phyloP scores from a whole-genome alignment of 352 stramenopile genomes.

The Globisporangium paroecandrum region DNA sequence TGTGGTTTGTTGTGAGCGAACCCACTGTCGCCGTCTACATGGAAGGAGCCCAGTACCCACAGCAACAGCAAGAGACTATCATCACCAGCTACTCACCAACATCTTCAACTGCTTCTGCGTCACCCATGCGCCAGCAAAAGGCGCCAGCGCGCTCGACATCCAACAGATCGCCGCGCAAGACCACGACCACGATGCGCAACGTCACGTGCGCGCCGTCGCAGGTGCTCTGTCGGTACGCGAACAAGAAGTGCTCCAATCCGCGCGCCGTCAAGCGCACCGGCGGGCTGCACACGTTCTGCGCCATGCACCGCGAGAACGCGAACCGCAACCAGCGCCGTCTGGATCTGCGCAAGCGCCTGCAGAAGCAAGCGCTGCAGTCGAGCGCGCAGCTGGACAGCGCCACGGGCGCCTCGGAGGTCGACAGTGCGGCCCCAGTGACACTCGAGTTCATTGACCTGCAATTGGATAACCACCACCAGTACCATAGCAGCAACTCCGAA shows the following conservation, averaged over 20 bases:
- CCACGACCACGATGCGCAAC: conserved; percentile 6
- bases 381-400: background rate
- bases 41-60: conserved; percentile 5
- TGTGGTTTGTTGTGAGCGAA: conserved; percentile 6
- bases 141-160: background rate
- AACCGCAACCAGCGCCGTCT: conserved; percentile 27
- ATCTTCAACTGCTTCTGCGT: background rate
- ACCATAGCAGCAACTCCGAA: conserved; percentile 1
- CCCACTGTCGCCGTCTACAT: conserved; percentile 6
- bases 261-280: conserved; percentile 45
- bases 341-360: conserved; percentile 23
- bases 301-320: conserved; percentile 37
- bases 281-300: conserved; percentile 44
- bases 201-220: conserved; percentile 14
- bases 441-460: background rate
- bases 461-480: background rate
- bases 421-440: background rate
- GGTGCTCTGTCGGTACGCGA: conserved; percentile 37
- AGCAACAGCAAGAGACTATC: background rate
- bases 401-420: background rate
- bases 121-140: background rate
- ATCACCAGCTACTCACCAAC: conserved; percentile 3
- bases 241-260: conserved; percentile 36
- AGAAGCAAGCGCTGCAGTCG: conserved; percentile 16
- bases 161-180: background rate